Evolutionary conservation across 805 yeast species (phyloP).

Genomic region (Suhomyces pyralidae): DNA sequence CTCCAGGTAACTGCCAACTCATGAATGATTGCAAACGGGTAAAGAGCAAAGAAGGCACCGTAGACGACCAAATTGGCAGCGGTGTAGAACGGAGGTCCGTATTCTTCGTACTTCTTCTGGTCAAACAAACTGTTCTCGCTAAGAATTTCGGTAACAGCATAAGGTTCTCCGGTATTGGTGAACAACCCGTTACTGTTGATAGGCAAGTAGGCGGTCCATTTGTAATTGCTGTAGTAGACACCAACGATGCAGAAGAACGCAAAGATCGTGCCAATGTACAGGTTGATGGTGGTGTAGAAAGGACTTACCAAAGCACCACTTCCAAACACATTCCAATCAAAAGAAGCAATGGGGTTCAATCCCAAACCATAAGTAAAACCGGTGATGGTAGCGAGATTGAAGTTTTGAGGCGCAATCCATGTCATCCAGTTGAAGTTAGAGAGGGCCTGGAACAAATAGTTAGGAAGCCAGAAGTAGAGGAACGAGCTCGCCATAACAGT

Average conservation of each 20-base stretch:
- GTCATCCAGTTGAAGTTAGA: conserved; percentile 53
- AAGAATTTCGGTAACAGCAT: conserved; percentile 12
- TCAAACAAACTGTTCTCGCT: conserved; percentile 11
- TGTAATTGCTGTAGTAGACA: conserved; percentile 24
- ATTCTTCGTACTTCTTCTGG: conserved; percentile 16
- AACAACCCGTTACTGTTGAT: conserved; percentile 21
- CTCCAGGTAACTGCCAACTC: conserved; percentile 4
- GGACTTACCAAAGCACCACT: conserved; percentile 18
- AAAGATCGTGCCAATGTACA: conserved; percentile 20
- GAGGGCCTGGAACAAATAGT: conserved; percentile 39
- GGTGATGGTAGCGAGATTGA: conserved; percentile 46
- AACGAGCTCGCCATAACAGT: conserved; percentile 15
- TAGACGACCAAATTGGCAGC: conserved; percentile 27
- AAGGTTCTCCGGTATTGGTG: conserved; percentile 20
- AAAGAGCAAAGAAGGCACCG: conserved; percentile 27
- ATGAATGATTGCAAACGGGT: conserved; percentile 20
- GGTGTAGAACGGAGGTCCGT: conserved; percentile 30
- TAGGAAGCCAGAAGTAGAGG: conserved; percentile 41
- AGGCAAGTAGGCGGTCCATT: conserved; percentile 29
- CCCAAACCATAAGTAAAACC: conserved; percentile 49
- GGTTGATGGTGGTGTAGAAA: conserved; percentile 19
- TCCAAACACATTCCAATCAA: conserved; percentile 48
- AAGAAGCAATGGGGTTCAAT: conserved; percentile 50
- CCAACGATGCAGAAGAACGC: conserved; percentile 21
- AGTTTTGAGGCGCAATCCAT: conserved; percentile 54